Conservation (phyloP, 1,284 basidiomycete genomes). For the Pseudozyma thailandica region DNA sequence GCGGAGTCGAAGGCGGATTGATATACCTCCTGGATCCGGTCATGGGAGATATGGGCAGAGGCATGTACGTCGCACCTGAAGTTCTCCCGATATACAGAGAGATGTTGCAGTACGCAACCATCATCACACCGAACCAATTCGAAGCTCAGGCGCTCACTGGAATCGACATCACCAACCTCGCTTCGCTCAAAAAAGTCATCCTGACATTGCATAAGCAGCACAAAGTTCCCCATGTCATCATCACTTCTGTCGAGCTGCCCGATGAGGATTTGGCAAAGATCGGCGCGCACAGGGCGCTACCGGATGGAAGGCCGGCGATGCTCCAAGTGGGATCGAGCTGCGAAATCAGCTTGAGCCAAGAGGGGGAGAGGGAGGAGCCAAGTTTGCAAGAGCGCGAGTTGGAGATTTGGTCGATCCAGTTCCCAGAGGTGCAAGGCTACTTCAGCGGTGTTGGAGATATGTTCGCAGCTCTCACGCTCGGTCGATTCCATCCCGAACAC, state of each 20-base stretch:
- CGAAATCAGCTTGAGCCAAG: conserved; percentile 36
- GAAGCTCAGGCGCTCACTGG: conserved; percentile 79
- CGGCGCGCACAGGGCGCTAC: conserved; percentile 33
- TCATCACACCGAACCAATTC: conserved; percentile 98
- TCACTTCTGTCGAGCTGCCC: conserved; percentile 79
- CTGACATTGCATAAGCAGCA: conserved; percentile 79
- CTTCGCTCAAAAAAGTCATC: conserved; percentile 78
- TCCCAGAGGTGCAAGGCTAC: conserved; percentile 87
- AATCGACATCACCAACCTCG: conserved; percentile 74
- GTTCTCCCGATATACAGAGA: conserved; percentile 87
- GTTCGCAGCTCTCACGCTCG: conserved; percentile 91
- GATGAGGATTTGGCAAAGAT: conserved; percentile 46
- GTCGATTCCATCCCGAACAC: conserved; percentile 77
- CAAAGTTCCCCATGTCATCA: conserved; percentile 84
- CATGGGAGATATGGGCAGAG: conserved; percentile 71
- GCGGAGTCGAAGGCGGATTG: conserved; percentile 72
- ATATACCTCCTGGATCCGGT: conserved; percentile 85
- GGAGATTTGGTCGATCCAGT: conserved; percentile 74
- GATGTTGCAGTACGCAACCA: conserved; percentile 82
- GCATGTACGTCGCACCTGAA: conserved; percentile 84
- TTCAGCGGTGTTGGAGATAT: conserved; percentile 97
- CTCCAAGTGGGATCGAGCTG: conserved; percentile 67
- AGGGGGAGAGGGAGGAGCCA: conserved; percentile 20
- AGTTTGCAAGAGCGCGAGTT: conserved; percentile 5
- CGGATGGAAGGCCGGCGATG: conserved; percentile 55